phyloP scores from a whole-genome alignment of 2,329 filamentous ascomycete species.

The Aspergillus brunneoviolaceus region DNA sequence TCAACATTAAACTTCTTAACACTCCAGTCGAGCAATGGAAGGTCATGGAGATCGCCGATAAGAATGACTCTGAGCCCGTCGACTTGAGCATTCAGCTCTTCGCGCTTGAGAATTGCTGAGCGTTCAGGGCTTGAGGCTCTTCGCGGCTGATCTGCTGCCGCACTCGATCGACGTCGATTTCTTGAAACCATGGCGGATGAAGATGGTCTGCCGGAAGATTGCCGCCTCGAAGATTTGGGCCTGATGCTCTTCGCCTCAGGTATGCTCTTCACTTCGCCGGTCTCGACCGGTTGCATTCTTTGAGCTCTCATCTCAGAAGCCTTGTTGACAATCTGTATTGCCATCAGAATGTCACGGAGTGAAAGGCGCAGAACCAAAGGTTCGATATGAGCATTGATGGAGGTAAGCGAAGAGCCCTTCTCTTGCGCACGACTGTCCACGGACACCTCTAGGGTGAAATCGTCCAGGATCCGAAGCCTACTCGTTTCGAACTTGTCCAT shows the following conservation, averaged over 20 bases:
- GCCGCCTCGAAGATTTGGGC: slow-evolving; percentile 46
- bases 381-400: slow-evolving; percentile 83
- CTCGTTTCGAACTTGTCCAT: slow-evolving; percentile 97
- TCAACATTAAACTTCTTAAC: slow-evolving; percentile 85
- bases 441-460: slow-evolving; percentile 88
- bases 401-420: slow-evolving; percentile 63
- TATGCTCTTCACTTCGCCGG: slow-evolving; percentile 56
- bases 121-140: slow-evolving; percentile 40
- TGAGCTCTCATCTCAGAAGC: slow-evolving; percentile 77
- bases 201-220: slow-evolving; percentile 46
- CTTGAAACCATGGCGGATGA: slow-evolving; percentile 47
- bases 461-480: slow-evolving; percentile 86
- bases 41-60: slow-evolving; percentile 92
- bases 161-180: slow-evolving; percentile 47
- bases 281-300: slow-evolving; percentile 47
- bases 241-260: slow-evolving; percentile 42
- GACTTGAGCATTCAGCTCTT: slow-evolving; percentile 81
- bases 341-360: slow-evolving; percentile 88
- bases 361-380: slow-evolving; percentile 88
- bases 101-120: slow-evolving; percentile 61
- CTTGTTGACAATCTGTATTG: slow-evolving; percentile 86
- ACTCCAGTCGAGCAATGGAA: slow-evolving; percentile 91
- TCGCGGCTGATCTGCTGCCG: slow-evolving; percentile 39
- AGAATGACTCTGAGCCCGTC: slow-evolving; percentile 89
- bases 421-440: slow-evolving; percentile 71